phyloP scores from a whole-genome alignment of 2,329 filamentous ascomycete species.

The Metarhizium humberi region DNA sequence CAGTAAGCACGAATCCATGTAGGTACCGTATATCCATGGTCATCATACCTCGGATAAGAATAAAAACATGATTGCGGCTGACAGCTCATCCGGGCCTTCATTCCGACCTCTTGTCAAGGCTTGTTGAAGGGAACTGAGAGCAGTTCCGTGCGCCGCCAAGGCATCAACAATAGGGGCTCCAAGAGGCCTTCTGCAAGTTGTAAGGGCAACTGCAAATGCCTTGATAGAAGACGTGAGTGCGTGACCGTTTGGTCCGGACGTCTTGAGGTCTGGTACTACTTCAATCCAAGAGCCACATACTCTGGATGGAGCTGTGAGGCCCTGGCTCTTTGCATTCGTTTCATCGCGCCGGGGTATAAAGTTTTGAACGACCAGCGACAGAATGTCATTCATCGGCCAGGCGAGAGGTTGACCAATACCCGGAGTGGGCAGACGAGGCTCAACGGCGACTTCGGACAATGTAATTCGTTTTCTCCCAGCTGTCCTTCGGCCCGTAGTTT shows the following conservation, averaged over 20 bases:
- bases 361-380: constrained; percentile 15
- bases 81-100: constrained; percentile 13
- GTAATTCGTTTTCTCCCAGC: not conserved
- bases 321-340: not conserved
- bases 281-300: constrained; percentile 32
- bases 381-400: constrained; percentile 15
- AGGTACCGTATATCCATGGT: not conserved
- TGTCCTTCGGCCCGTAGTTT: not conserved
- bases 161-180: constrained; percentile 14
- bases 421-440: too few species aligned
- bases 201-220: constrained; percentile 23
- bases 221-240: constrained; percentile 21
- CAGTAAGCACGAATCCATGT: not conserved
- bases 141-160: constrained; percentile 18
- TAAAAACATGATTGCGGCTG: constrained; percentile 27
- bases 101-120: constrained; percentile 4
- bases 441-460: not conserved
- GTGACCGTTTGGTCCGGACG: constrained; percentile 8
- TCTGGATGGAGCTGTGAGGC: constrained; percentile 16
- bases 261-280: constrained; percentile 22
- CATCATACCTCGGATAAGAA: constrained; percentile 16
- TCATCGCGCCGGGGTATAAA: constrained; percentile 9
- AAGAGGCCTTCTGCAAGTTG: constrained; percentile 12
- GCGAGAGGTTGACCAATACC: constrained; percentile 1
- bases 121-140: constrained; percentile 18